Percentiles rank a stretch among this genome's conserved stretches.
Conservation (phyloP, 352 stramenopile species). For the Phytophthora crassamura region DNA sequence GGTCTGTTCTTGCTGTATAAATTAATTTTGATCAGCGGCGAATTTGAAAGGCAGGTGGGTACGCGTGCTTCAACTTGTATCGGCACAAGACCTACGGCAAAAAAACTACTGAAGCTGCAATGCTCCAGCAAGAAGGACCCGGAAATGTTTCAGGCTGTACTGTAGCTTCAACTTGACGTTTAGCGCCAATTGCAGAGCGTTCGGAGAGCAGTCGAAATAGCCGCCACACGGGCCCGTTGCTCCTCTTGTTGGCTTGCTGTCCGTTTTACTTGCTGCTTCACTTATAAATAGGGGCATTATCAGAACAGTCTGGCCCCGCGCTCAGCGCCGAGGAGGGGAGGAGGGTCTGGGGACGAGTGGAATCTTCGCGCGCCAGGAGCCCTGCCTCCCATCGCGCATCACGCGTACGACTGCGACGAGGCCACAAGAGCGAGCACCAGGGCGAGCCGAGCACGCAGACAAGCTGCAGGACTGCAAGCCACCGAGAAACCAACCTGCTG, state of each 20-base stretch:
- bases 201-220: too few species aligned
- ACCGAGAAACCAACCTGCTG: slow-evolving; percentile 31
- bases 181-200: too few species aligned
- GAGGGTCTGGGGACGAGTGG: slow-evolving; percentile 30
- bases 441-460: not conserved
- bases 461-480: slow-evolving; percentile 13
- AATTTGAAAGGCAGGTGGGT: slow-evolving; percentile 2
- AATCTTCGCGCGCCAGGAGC: slow-evolving; percentile 26
- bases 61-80: slow-evolving; percentile 3
- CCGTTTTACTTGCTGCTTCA: slow-evolving; percentile 14
- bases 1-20: slow-evolving; percentile 8
- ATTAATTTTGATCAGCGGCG: slow-evolving; percentile 4
- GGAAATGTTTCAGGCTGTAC: too few species aligned
- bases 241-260: not conserved
- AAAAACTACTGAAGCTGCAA: too few species aligned
- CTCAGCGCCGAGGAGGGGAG: slow-evolving; percentile 16
- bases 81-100: too few species aligned
- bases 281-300: slow-evolving; percentile 43
- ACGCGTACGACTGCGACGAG: slow-evolving; percentile 6
- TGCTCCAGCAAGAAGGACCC: too few species aligned
- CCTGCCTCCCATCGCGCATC: slow-evolving; percentile 32
- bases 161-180: too few species aligned
- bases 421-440: slow-evolving; percentile 15
- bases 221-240: too few species aligned
- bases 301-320: slow-evolving; percentile 29